Base-by-base conservation (phyloP, 306 rosid genomes). In the Rubus idaeus region DNA sequence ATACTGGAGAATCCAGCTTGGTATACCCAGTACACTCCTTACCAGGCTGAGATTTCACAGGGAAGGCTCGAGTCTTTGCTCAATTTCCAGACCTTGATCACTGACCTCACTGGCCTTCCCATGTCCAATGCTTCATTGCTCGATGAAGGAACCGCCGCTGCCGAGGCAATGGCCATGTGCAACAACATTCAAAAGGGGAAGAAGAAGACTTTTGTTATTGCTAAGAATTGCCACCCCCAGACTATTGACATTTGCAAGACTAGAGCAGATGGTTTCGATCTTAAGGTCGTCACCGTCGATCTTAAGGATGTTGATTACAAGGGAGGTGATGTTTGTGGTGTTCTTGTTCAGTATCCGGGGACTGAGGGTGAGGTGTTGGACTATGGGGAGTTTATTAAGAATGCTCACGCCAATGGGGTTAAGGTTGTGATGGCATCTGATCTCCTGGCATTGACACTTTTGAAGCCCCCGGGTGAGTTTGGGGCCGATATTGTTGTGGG, bases 151-250 rank as follows among this genome's bases (percentile, higher is more conserved):
- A 93, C 99, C 62, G 99, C 99, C 1, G 98, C 99, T 0, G 98
- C 99, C 1, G 99, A 96, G 82, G 99, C 99, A 60, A 96, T 96
- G 99, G 92, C 99, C 1, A 96, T 96, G 99, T 93, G 99, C 66
- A 93, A 93, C 40, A 84, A 96, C 67, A 93, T 93, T 68, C 89
- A 16, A 23, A 96, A 96, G 73, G 96, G 97, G 44, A 96, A 96
- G 93, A 92, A 90, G 83, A 96, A 96, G 79, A 96, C 98, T 60
- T 96, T 96, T 58, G 23, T 93, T 4, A 96, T 96, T 77, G 96
- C 98, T 1, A 91, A 66, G 71, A 91, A 92, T 75, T 91, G 97
- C 52, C 99, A 96, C 70, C 99, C 99, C 1, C 99, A 96, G 74
- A 93, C 99, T 3, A 88, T 91, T 57, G 99, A 96, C 69, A 78